Evolutionary conservation across 192 early-diverging fungal species (phyloP).

Genomic region (Mortierella hygrophila): DNA sequence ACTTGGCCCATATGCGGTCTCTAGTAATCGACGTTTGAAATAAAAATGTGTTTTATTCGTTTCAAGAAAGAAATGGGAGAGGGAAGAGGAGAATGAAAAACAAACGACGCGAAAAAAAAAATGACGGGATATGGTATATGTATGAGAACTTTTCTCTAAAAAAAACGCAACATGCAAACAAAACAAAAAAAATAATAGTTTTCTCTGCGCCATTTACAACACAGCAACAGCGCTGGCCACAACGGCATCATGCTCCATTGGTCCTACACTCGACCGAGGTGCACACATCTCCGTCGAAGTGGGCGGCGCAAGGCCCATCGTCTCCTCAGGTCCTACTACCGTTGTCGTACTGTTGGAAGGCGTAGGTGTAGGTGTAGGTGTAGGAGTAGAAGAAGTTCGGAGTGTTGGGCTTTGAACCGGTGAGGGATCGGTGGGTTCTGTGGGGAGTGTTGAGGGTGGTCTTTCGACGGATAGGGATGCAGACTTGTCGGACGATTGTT

Average conservation of each 20-base stretch:
- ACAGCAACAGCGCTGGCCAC: background rate
- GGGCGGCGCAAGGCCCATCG: background rate
- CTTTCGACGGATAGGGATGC: background rate
- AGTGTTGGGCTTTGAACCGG: constrained; percentile 1
- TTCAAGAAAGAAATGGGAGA: no score
- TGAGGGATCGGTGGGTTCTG: background rate
- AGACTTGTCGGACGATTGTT: background rate
- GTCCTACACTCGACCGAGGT: background rate
- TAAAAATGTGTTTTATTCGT: no score
- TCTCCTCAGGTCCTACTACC: background rate
- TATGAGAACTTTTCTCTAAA: no score
- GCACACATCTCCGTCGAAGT: background rate
- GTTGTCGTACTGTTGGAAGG: background rate
- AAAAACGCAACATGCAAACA: no score
- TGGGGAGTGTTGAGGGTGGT: background rate
- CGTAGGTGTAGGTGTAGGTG: background rate
- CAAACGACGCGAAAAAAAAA: no score
- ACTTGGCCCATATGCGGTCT: no score
- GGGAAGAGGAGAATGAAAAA: no score
- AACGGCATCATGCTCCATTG: background rate
- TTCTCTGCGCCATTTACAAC: background rate
- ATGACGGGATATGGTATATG: no score
- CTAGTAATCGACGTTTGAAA: no score
- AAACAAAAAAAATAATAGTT: no score
- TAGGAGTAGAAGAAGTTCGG: background rate